These are phyloP conservation scores for Ceratocystis ficicola DNA, from an alignment of 2,329 filamentous ascomycete species.

Conservation along the genomic window DNA sequence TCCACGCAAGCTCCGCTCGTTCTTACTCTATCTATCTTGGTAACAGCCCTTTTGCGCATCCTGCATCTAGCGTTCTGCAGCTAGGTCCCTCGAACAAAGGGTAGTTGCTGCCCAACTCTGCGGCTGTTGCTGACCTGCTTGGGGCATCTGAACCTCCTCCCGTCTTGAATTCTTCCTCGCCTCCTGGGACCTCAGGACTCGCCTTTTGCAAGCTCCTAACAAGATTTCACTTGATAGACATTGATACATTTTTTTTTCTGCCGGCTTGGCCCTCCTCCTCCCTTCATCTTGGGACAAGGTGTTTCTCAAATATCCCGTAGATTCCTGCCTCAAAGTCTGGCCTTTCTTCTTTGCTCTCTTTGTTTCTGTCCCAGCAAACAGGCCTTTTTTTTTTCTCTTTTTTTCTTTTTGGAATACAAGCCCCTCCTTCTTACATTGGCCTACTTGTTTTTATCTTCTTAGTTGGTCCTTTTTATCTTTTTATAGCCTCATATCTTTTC, in stretches of 20 bases:
- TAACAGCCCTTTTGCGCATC: slow-evolving; percentile 17
- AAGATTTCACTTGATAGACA: neutral
- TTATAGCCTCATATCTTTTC: neutral
- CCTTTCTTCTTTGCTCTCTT: neutral
- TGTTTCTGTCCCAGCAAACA: slow-evolving; percentile 8
- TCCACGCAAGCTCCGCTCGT: neutral
- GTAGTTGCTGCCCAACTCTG: slow-evolving; percentile 21
- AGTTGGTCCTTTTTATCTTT: neutral
- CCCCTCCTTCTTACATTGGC: neutral
- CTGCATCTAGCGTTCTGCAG: slow-evolving; percentile 21
- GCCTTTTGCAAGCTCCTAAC: neutral
- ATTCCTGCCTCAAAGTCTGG: neutral
- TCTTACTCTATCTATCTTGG: slow-evolving; percentile 14
- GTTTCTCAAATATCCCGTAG: slow-evolving; percentile 9
- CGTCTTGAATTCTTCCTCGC: neutral
- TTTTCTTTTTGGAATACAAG: neutral
- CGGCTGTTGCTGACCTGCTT: slow-evolving; percentile 3
- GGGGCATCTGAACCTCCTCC: slow-evolving; percentile 4
- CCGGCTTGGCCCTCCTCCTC: neutral
- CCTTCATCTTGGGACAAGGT: neutral
- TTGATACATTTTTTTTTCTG: neutral
- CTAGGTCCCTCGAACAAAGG: slow-evolving; percentile 15
- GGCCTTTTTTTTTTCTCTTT: slow-evolving; percentile 15
- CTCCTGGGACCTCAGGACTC: neutral
- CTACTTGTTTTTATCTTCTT: neutral